phyloP scores from a whole-genome alignment of 2,329 filamentous ascomycete genomes.

The Trichophyton benhamiae region DNA sequence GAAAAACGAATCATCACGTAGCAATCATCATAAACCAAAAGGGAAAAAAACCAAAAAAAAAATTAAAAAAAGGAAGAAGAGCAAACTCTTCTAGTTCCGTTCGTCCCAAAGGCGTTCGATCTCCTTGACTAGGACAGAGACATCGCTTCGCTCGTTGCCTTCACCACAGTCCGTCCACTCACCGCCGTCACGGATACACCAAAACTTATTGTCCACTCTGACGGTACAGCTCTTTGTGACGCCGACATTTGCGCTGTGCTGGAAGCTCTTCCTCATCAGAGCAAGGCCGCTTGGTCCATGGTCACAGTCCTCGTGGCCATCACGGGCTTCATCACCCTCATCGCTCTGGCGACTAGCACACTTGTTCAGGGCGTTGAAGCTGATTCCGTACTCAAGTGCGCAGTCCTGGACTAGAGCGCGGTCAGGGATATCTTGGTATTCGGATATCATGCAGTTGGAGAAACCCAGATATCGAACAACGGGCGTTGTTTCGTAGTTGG shows the following conservation, averaged over 20 bases:
- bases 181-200: slow-evolving; percentile 71
- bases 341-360: slow-evolving; percentile 71
- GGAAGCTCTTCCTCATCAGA: slow-evolving; percentile 34
- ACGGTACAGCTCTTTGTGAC: slow-evolving; percentile 67
- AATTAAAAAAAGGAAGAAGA: not conserved
- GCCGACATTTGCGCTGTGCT: slow-evolving; percentile 46
- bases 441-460: slow-evolving; percentile 71
- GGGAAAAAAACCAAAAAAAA: not conserved
- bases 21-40: not conserved
- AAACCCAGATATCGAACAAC: slow-evolving; percentile 86
- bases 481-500: slow-evolving; percentile 51
- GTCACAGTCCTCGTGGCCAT: slow-evolving; percentile 49
- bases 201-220: slow-evolving; percentile 62
- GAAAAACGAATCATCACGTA: not conserved
- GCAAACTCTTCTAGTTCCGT: slow-evolving; percentile 16
- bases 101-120: slow-evolving; percentile 56
- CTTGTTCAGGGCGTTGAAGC: slow-evolving; percentile 66
- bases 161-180: slow-evolving; percentile 67
- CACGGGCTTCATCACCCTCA: slow-evolving; percentile 37
- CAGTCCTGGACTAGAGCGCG: slow-evolving; percentile 72
- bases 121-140: slow-evolving; percentile 56
- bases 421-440: slow-evolving; percentile 67
- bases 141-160: slow-evolving; percentile 44
- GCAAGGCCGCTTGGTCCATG: slow-evolving; percentile 42
- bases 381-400: slow-evolving; percentile 78